phyloP scores from a whole-genome alignment of 2,329 filamentous ascomycete genomes.

The Trichoderma endophyticum region DNA sequence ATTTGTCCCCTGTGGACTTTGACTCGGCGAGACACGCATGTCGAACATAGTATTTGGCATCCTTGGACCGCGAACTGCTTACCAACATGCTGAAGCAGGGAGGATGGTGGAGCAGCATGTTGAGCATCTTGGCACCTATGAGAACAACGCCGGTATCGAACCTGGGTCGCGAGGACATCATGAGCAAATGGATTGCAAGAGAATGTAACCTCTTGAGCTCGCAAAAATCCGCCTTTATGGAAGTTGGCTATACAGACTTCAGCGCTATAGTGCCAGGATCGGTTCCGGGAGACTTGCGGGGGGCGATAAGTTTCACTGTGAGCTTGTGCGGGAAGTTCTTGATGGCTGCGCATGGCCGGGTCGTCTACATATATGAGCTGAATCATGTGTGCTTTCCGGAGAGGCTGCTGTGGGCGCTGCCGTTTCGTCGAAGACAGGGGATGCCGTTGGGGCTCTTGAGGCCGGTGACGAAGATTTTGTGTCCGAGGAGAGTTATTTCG shows the following conservation, averaged over 20 bases:
- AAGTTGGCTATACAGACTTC: slow-evolving; percentile 37
- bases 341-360: slow-evolving; percentile 50
- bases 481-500: slow-evolving; percentile 54
- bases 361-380: slow-evolving; percentile 55
- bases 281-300: slow-evolving; percentile 25
- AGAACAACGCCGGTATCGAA: slow-evolving; percentile 17
- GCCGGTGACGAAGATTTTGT: slow-evolving; percentile 52
- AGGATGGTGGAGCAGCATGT: slow-evolving; percentile 48
- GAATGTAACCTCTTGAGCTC: slow-evolving; percentile 34
- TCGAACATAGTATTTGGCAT: slow-evolving; percentile 56
- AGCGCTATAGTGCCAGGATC: slow-evolving; percentile 30
- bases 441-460: slow-evolving; percentile 31
- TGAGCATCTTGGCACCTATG: slow-evolving; percentile 27
- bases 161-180: slow-evolving; percentile 31
- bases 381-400: slow-evolving; percentile 34
- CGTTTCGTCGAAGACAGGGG: slow-evolving; percentile 25
- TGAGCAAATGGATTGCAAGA: slow-evolving; percentile 42
- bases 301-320: slow-evolving; percentile 42
- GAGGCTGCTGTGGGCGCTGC: slow-evolving; percentile 27
- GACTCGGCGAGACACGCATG: slow-evolving; percentile 60
- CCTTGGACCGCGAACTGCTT: slow-evolving; percentile 51
- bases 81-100: slow-evolving; percentile 52
- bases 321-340: slow-evolving; percentile 59
- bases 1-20: slow-evolving; percentile 44
- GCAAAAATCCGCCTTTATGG: slow-evolving; percentile 29